Percentiles rank a stretch among this genome's conserved stretches.
These are phyloP conservation scores for Hypholoma fasciculare DNA, from an alignment of 768 basidiomycete genomes.

Conservation along the genomic window DNA sequence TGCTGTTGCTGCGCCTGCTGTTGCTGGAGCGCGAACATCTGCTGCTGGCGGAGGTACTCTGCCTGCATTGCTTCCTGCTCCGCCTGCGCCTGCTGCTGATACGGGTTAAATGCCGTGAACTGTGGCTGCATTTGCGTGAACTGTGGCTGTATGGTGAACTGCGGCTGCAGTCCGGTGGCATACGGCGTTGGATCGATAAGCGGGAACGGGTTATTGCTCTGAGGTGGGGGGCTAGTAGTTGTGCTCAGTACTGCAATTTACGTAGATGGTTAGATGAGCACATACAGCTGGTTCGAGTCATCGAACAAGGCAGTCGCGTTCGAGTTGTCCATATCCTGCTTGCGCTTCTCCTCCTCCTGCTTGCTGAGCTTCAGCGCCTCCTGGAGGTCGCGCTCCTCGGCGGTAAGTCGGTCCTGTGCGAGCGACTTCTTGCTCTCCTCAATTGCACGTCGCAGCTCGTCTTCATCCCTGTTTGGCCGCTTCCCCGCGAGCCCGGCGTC, in stretches of 20 bases:
- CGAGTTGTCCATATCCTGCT: slow-evolving; percentile 67
- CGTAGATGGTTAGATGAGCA: slow-evolving; percentile 12
- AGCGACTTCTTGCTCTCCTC: slow-evolving; percentile 82
- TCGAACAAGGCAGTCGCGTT: slow-evolving; percentile 83
- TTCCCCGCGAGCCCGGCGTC: slow-evolving; percentile 25
- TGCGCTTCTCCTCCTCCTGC: slow-evolving; percentile 85
- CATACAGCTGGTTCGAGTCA: slow-evolving; percentile 78
- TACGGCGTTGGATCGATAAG: slow-evolving; percentile 62
- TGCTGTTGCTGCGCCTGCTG: slow-evolving; percentile 58
- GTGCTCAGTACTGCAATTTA: slow-evolving; percentile 6
- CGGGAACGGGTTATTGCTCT: slow-evolving; percentile 59
- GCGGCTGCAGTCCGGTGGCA: slow-evolving; percentile 55
- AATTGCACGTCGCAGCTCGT: slow-evolving; percentile 83
- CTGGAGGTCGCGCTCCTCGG: slow-evolving; percentile 83
- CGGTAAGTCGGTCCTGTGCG: slow-evolving; percentile 68
- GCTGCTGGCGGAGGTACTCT: slow-evolving; percentile 75
- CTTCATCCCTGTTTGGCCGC: slow-evolving; percentile 60
- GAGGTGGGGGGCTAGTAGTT: slow-evolving; percentile 29
- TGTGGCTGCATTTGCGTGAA: slow-evolving; percentile 78
- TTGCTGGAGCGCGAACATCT: slow-evolving; percentile 60
- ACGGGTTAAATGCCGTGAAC: slow-evolving; percentile 92
- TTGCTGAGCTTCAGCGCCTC: slow-evolving; percentile 83
- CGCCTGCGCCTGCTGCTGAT: slow-evolving; percentile 79
- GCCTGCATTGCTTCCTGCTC: slow-evolving; percentile 88
- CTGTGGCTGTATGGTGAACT: slow-evolving; percentile 70